Conservation (phyloP, 768 basidiomycete genomes). For the Serendipita sp. region DNA sequence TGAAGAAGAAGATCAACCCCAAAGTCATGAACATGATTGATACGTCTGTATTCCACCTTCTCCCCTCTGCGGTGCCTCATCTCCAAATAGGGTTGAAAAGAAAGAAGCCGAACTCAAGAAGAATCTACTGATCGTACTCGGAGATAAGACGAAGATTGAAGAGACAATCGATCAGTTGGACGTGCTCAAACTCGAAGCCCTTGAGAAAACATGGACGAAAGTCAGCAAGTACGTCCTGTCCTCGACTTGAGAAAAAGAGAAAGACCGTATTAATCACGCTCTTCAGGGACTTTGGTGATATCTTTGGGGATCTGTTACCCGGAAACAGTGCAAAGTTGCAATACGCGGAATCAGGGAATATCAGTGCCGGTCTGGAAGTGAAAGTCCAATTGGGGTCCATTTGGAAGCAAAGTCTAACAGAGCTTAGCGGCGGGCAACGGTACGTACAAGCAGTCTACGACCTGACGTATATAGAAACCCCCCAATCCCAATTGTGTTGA, state of each 20-base stretch:
- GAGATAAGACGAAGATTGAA: constrained; percentile 92
- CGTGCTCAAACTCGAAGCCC: constrained; percentile 81
- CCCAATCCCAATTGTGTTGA: neutral
- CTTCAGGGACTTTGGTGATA: constrained; percentile 80
- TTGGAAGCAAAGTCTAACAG: constrained; percentile 96
- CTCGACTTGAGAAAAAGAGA: neutral
- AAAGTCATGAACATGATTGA: constrained; percentile 96
- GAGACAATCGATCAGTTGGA: constrained; percentile 87
- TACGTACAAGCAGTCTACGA: constrained; percentile 21
- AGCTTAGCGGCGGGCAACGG: constrained; percentile 95
- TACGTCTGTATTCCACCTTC: constrained; percentile 34
- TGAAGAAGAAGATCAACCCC: constrained; percentile 92
- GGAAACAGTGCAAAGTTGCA: constrained; percentile 93
- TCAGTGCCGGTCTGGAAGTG: constrained; percentile 92
- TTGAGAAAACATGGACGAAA: constrained; percentile 91
- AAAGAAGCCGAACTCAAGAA: constrained; percentile 73
- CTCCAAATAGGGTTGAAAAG: constrained; percentile 65
- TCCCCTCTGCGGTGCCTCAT: neutral
- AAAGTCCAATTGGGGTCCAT: constrained; percentile 89
- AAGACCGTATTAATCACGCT: constrained; percentile 1
- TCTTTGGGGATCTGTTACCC: constrained; percentile 88
- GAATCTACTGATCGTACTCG: constrained; percentile 73
- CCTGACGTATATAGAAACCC: neutral
- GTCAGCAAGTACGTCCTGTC: constrained; percentile 58
- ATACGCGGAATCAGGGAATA: constrained; percentile 82